Base-by-base conservation (phyloP, 306 rosid species). In the Corylus heterophylla region DNA sequence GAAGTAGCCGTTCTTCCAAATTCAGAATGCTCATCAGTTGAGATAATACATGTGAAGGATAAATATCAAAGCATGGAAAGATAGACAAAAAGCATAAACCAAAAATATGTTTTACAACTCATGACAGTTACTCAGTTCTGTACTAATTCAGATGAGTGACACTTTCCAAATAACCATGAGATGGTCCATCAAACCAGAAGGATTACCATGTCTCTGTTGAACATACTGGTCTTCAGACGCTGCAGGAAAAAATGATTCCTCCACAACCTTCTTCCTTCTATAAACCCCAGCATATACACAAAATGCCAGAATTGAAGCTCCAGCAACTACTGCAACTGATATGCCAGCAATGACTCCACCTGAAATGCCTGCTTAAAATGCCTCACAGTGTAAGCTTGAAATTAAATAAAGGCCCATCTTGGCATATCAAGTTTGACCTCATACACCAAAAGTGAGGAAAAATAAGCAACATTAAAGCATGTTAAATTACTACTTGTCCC, bases 271-370 rank as follows among this genome's bases (percentile, higher is more conserved):
- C 69, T 61, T 90, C 75, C 83, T 86, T 85, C 81, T 85, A 74
- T 59, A 69, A 64, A 87, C 29, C 47, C 83, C 74, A 62, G 80
- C 22, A 77, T 84, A 88, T 10, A 87, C 45, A 52, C 74, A 20
- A 59, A 83, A 49, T 75, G 84, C 89, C 79, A 90, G 22, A 11
- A 85, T 10, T 29, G 77, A 74, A 61, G 82, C 70, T n/a, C 84
- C 91, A 80, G 71, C 76, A 81, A 77, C 87, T 35, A 84, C 92
- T 56, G 86, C 94, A 74, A 87, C 70, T 29, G 72, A 83, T 45
- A 87, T 78, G 78, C 90, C 89, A 39, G 86, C 89, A 76, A 88
- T 83, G 75, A 82, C 86, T 77, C 88, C 87, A 31, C 81, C 31
- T 11, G 92, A 83, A 8, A 87, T 69, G 72, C 94, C 94, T 92